phyloP scores from a whole-genome alignment of 169 alveolate species.

The Besnoitia besnoiti region DNA sequence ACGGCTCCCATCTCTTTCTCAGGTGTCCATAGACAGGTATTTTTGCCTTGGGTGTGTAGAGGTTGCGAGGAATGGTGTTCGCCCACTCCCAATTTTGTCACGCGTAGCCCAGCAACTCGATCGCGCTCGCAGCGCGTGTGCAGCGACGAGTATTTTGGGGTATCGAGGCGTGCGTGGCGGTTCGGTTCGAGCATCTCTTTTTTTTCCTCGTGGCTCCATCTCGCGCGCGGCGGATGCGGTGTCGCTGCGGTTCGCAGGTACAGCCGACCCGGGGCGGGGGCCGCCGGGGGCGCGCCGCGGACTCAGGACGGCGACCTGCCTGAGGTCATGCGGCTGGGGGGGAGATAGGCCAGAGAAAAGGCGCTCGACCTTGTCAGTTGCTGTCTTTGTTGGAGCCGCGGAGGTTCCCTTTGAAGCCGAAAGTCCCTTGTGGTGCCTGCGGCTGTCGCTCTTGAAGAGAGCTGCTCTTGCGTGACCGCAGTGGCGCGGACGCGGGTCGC shows the following conservation, averaged over 20 bases:
- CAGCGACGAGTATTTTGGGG: neutral
- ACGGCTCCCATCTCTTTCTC: no score
- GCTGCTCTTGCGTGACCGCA: neutral
- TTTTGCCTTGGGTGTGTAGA: no score
- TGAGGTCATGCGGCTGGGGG: conserved; percentile 53
- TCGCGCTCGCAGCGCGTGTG: neutral
- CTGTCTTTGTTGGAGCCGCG: neutral
- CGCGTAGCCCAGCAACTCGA: no score
- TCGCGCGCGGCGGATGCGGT: no score
- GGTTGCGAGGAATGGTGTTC: no score
- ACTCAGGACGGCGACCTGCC: conserved; percentile 42
- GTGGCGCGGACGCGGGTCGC: neutral
- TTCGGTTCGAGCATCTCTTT: no score
- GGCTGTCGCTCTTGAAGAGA: no score
- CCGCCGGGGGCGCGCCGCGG: neutral
- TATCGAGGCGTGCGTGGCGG: neutral
- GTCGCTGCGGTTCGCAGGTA: conserved; percentile 15
- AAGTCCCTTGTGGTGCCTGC: neutral
- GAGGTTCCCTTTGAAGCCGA: neutral
- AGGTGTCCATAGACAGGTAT: no score
- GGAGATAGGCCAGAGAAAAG: neutral
- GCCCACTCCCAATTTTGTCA: no score
- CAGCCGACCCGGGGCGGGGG: conserved; percentile 22
- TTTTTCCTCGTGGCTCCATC: no score
- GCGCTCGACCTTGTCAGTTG: neutral